A percentile compares a stretch with the other conserved stretches of the same genome.
Evolutionary conservation across 2,329 filamentous ascomycete genomes (phyloP).

Genomic region (Tolypocladium ovalisporum): DNA sequence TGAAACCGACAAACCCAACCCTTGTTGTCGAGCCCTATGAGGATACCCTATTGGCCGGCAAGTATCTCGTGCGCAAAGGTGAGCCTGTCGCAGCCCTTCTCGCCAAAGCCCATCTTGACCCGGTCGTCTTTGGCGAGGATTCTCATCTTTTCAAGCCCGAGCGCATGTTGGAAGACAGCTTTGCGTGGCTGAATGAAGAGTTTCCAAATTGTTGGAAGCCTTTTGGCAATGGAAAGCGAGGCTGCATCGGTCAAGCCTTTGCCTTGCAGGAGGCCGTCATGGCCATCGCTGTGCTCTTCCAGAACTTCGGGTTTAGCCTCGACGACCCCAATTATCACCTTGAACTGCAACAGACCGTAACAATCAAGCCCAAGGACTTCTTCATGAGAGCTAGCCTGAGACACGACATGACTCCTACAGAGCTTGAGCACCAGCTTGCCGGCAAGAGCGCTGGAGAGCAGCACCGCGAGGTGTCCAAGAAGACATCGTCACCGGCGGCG

Average conservation of each 20-base stretch:
- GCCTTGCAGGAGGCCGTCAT: constrained; percentile 64
- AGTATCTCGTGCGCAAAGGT: constrained; percentile 45
- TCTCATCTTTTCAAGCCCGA: constrained; percentile 58
- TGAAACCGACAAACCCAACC: constrained; percentile 48
- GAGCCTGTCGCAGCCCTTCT: constrained; percentile 40
- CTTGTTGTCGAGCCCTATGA: constrained; percentile 44
- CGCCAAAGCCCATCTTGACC: constrained; percentile 47
- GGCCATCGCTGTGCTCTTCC: constrained; percentile 51
- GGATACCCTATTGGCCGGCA: constrained; percentile 45
- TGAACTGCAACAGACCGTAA: constrained; percentile 43
- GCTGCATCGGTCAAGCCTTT: constrained; percentile 63
- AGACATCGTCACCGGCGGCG: background rate
- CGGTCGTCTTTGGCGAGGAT: constrained; percentile 52
- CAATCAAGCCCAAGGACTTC: constrained; percentile 54
- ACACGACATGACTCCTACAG: constrained; percentile 31
- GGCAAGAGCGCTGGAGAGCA: constrained; percentile 13
- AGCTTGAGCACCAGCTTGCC: constrained; percentile 34
- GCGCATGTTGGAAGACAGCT: constrained; percentile 59
- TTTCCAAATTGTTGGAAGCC: constrained; percentile 58
- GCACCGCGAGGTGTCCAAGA: background rate
- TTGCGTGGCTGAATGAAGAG: constrained; percentile 48
- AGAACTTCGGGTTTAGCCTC: constrained; percentile 59
- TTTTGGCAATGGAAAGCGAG: constrained; percentile 61
- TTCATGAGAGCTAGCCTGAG: constrained; percentile 48
- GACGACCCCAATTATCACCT: constrained; percentile 51